phyloP scores from a whole-genome alignment of 2,329 filamentous ascomycete genomes.

The Aspergillus carbonarius region DNA sequence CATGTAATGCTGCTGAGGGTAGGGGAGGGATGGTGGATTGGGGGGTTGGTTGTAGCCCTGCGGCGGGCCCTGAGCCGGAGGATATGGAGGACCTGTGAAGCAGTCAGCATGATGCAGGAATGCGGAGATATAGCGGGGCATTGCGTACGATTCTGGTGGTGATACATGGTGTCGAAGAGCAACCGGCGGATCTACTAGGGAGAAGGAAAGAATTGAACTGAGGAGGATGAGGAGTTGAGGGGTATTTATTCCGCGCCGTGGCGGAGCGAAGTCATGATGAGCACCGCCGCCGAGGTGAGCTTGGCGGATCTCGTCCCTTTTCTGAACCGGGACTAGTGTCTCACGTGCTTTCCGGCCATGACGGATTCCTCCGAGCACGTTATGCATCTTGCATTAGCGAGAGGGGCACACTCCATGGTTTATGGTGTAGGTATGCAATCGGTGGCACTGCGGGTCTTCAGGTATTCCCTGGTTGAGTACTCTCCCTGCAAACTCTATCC shows the following conservation, averaged over 20 bases:
- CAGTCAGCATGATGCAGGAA: background rate
- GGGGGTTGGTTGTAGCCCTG: background rate
- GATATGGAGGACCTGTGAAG: constrained; percentile 27
- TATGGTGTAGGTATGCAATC: too few relatives aligned
- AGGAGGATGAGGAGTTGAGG: background rate
- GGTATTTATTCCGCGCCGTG: background rate
- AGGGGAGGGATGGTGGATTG: background rate
- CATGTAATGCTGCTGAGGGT: background rate
- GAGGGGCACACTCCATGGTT: too few relatives aligned
- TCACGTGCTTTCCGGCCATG: background rate
- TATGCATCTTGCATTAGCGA: too few relatives aligned
- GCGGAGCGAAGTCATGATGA: constrained; percentile 1
- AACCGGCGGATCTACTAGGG: too few relatives aligned
- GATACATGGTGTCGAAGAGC: background rate
- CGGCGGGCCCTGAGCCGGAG: background rate
- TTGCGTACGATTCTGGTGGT: background rate
- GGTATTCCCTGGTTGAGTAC: too few relatives aligned
- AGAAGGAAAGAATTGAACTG: background rate
- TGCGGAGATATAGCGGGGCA: background rate
- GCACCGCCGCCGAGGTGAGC: background rate
- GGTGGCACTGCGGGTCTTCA: too few relatives aligned
- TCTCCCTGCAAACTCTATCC: too few relatives aligned
- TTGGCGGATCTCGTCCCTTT: background rate
- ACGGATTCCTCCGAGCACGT: too few relatives aligned
- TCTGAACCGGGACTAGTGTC: background rate